Evolutionary conservation across 352 stramenopile genomes (phyloP), one percentile per base, ranked within the genome.

Genomic region (Pythium aphanidermatum): DNA sequence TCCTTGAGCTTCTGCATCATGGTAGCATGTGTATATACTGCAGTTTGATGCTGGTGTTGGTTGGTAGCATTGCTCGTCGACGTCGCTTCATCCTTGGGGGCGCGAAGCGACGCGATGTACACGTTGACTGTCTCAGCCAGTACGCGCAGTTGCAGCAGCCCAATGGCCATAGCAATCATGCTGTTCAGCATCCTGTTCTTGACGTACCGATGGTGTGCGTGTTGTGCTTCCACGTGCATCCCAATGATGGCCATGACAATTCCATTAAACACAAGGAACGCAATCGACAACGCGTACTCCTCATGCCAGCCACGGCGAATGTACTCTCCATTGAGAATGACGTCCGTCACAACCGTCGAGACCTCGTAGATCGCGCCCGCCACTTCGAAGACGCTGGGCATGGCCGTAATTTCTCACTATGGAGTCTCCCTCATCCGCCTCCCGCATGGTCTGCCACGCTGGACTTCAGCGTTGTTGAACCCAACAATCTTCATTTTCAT

Each of bases 321-420:
- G 60, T 88, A 88, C 62, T 88, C 75, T 31, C 53, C 56, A 47
- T 86, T 88, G n/a, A 88, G 66, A 6, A 88, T 54, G 31, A 85
- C 61, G 33, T 88, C 73, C 34, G 73, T 84, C 28, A 88, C 62
- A 43, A 88, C 71, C 8, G 76, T 84, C 46, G 67, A 69, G 35
- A 82, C 42, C 65, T 86, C 73, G 40, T 88, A 86, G 23, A 70
- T 54, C 0, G 70, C 70, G 7, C 53, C 48, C 25, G 68, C 27
- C 17, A 79, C 44, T 37, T 82, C 65, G 6, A 81, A 58, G n/a
- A 58, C 42, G 14, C 53, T 33, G 2, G 63, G 32, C 40, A 69
- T 51, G 32, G 45, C 34, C 27, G 9, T 55, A 41, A 42, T 50
- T 35, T 7, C n/a, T 44, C 32, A 49, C 37, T 55, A 41, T n/a